Evolutionary conservation across 2,329 filamentous ascomycete species (phyloP).

Genomic region (Penicillium digitatum): DNA sequence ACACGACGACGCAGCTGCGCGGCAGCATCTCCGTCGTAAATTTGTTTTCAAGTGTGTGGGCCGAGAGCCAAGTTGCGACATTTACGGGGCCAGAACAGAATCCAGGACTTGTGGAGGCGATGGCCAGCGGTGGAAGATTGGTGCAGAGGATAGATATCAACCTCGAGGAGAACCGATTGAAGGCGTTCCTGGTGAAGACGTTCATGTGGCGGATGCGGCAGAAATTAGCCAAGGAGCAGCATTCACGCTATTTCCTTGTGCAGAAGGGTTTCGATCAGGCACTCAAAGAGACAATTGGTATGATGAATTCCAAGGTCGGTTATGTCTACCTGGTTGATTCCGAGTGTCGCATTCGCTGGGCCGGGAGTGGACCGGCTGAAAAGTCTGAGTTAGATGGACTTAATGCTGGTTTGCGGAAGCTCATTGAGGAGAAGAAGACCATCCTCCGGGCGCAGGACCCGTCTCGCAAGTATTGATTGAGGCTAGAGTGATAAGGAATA

Average conservation of each 20-base stretch:
- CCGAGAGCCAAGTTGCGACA: constrained; percentile 69
- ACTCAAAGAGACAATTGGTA: constrained; percentile 57
- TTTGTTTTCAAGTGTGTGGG: constrained; percentile 81
- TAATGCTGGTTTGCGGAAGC: constrained; percentile 41
- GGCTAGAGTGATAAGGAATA: neutral
- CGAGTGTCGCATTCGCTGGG: constrained; percentile 89
- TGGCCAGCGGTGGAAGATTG: constrained; percentile 51
- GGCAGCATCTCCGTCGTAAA: constrained; percentile 74
- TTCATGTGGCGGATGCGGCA: constrained; percentile 52
- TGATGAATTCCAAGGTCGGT: constrained; percentile 87
- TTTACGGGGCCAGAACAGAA: constrained; percentile 67
- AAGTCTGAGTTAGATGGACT: constrained; percentile 41
- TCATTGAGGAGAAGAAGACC: constrained; percentile 41
- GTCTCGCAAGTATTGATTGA: constrained; percentile 18
- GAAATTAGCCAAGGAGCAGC: constrained; percentile 49
- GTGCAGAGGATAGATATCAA: constrained; percentile 85
- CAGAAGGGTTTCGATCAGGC: constrained; percentile 54
- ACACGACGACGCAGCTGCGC: constrained; percentile 72
- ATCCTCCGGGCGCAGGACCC: constrained; percentile 22
- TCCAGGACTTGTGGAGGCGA: constrained; percentile 60
- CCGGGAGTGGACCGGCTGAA: constrained; percentile 61
- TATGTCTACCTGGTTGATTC: constrained; percentile 90
- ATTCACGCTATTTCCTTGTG: constrained; percentile 58
- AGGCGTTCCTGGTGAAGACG: constrained; percentile 53
- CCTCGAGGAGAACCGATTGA: constrained; percentile 73